phyloP scores from a whole-genome alignment of 2,329 filamentous ascomycete genomes.

The Hypoxylon sp. region DNA sequence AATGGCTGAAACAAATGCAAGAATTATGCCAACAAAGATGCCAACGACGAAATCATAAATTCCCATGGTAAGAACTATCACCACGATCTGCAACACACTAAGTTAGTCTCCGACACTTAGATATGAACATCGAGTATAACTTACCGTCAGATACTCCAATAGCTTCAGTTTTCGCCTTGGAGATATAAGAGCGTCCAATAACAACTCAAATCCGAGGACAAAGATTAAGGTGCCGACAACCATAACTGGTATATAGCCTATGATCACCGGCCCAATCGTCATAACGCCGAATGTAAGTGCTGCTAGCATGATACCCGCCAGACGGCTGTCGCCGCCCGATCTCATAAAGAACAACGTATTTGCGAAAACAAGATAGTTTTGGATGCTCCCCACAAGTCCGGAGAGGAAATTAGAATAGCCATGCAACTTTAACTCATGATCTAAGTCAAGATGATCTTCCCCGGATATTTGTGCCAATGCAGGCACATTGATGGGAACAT shows the following conservation, averaged over 20 bases:
- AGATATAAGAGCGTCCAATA: slow-evolving; percentile 88
- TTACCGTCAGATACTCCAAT: slow-evolving; percentile 88
- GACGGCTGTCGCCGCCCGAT: slow-evolving; percentile 87
- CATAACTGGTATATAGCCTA: slow-evolving; percentile 96
- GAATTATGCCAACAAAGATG: slow-evolving; percentile 89
- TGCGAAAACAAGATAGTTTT: slow-evolving; percentile 98
- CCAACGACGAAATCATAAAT: slow-evolving; percentile 96
- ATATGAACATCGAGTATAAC: slow-evolving; percentile 44
- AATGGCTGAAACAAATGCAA: slow-evolving; percentile 92
- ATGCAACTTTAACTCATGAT: slow-evolving; percentile 92
- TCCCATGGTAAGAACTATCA: slow-evolving; percentile 95
- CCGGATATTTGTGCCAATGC: slow-evolving; percentile 91
- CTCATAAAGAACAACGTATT: slow-evolving; percentile 98
- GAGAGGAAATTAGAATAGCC: slow-evolving; percentile 94
- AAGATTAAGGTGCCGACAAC: slow-evolving; percentile 97
- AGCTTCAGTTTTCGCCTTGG: slow-evolving; percentile 90
- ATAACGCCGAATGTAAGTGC: slow-evolving; percentile 84
- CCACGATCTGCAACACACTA: slow-evolving; percentile 70
- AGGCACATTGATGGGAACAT: slow-evolving; percentile 98
- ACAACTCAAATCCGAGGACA: slow-evolving; percentile 90
- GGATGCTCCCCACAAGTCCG: slow-evolving; percentile 87
- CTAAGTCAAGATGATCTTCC: slow-evolving; percentile 92
- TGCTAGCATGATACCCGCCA: slow-evolving; percentile 90
- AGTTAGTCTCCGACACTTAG: slow-evolving; percentile 44
- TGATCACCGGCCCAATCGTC: slow-evolving; percentile 86